A percentile compares a stretch with the other conserved stretches of the same genome.
Conservation (phyloP, 1,139 yeast species). For the Debaryomyces singareniensis region DNA sequence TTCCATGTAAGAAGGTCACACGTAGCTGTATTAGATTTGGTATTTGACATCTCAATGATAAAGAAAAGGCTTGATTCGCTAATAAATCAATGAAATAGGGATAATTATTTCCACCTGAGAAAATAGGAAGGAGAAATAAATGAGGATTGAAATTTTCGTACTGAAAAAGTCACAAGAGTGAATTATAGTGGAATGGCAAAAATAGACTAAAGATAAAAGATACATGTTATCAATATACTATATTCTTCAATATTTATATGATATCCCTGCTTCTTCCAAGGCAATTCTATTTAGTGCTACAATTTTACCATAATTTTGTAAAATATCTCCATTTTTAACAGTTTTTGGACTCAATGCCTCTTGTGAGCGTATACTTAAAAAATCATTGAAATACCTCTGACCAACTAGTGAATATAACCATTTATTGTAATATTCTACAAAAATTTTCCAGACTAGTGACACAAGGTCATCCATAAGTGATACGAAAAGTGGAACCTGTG, state of each 20-base stretch:
- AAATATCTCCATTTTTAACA: slow-evolving; percentile 7
- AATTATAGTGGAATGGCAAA: slow-evolving; percentile 1
- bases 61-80: too few species aligned
- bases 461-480: slow-evolving; percentile 4
- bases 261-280: not conserved
- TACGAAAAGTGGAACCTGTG: slow-evolving; percentile 6
- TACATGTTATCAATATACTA: not conserved
- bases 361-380: slow-evolving; percentile 1
- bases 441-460: slow-evolving; percentile 1
- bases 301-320: slow-evolving; percentile 5
- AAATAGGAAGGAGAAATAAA: not conserved
- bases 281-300: slow-evolving; percentile 5
- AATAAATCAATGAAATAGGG: too few species aligned
- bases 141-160: not conserved
- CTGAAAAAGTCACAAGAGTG: slow-evolving; percentile 1
- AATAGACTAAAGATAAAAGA: not conserved
- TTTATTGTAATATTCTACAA: slow-evolving; percentile 5
- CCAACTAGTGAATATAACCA: slow-evolving; percentile 10
- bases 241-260: too few species aligned
- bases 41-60: too few species aligned
- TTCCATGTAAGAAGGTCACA: slow-evolving; percentile 67
- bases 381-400: slow-evolving; percentile 9
- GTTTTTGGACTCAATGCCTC: slow-evolving; percentile 2
- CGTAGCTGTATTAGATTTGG: too few species aligned
- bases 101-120: not conserved